A percentile compares a stretch with the other conserved stretches of the same genome.
These are phyloP conservation scores for Irpex sp. DNA, from an alignment of 1,284 basidiomycete species.

Conservation along the genomic window DNA sequence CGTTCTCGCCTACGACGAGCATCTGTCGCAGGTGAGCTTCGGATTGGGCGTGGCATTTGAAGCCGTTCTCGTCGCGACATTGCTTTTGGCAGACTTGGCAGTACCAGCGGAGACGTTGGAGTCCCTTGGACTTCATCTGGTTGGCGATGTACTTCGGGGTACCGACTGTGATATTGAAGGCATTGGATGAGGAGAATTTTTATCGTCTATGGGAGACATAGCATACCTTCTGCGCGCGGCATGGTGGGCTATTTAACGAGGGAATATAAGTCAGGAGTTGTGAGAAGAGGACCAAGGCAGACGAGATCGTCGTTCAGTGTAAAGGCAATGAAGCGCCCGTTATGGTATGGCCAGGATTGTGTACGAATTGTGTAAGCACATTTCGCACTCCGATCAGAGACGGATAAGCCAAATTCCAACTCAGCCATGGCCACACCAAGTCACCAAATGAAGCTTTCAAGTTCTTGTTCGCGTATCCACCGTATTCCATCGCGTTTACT, in stretches of 20 bases:
- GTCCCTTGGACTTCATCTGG: conserved; percentile 94
- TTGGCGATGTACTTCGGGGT: conserved; percentile 91
- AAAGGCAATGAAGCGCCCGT: background rate
- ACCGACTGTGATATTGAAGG: conserved; percentile 50
- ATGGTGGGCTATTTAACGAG: conserved; percentile 36
- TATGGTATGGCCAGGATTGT: background rate
- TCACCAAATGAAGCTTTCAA: too few relatives aligned
- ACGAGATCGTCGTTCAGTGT: background rate
- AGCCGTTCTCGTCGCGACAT: conserved; percentile 95
- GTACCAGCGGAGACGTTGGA: conserved; percentile 92
- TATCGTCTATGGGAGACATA: too few relatives aligned
- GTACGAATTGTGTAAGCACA: too few relatives aligned
- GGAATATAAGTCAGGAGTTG: background rate
- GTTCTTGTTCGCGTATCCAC: too few relatives aligned
- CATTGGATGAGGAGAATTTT: too few relatives aligned
- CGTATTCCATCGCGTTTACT: too few relatives aligned
- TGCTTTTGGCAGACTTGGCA: conserved; percentile 97
- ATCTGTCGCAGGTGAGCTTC: conserved; percentile 94
- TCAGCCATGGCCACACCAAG: background rate
- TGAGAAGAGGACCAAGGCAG: background rate
- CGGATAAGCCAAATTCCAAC: background rate
- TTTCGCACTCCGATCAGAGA: too few relatives aligned
- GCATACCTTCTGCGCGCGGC: conserved; percentile 75
- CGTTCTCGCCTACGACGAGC: conserved; percentile 91
- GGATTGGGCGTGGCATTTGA: conserved; percentile 87